Conservation (phyloP, 2,329 filamentous ascomycete species). For the Pseudocercospora cruenta region DNA sequence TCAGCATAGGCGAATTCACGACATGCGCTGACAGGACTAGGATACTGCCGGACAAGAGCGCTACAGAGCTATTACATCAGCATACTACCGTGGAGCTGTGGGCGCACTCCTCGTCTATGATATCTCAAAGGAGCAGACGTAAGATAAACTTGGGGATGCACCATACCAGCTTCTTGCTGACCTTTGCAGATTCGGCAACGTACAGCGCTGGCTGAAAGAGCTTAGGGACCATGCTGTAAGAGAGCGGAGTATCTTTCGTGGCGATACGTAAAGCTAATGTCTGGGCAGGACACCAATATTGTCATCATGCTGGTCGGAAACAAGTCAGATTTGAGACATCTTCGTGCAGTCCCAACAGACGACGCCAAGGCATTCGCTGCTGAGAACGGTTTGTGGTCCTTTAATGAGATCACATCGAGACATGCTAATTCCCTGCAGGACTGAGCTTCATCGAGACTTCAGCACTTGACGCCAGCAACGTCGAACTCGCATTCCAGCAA, state of each 20-base stretch:
- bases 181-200: slow-evolving; percentile 24
- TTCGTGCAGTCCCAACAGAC: slow-evolving; percentile 94
- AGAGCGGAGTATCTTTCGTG: slow-evolving; percentile 53
- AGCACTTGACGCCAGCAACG: slow-evolving; percentile 96
- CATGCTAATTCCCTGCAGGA: background rate
- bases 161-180: background rate
- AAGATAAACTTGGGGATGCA: background rate
- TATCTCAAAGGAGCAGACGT: slow-evolving; percentile 31
- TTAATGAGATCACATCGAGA: background rate
- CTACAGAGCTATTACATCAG: slow-evolving; percentile 88
- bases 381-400: slow-evolving; percentile 48
- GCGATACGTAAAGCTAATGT: slow-evolving; percentile 41
- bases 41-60: slow-evolving; percentile 98
- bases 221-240: slow-evolving; percentile 94
- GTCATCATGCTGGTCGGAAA: slow-evolving; percentile 99
- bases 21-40: slow-evolving; percentile 57
- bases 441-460: slow-evolving; percentile 99
- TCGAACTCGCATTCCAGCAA: slow-evolving; percentile 80
- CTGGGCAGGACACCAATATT: slow-evolving; percentile 78
- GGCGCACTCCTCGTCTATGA: slow-evolving; percentile 95
- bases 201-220: slow-evolving; percentile 98
- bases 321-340: slow-evolving; percentile 99
- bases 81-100: slow-evolving; percentile 84
- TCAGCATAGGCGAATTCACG: background rate
- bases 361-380: slow-evolving; percentile 98